Base-by-base conservation (phyloP, 371 early-diverging fungal genomes). In the Thermomucor indicae-seudaticae region DNA sequence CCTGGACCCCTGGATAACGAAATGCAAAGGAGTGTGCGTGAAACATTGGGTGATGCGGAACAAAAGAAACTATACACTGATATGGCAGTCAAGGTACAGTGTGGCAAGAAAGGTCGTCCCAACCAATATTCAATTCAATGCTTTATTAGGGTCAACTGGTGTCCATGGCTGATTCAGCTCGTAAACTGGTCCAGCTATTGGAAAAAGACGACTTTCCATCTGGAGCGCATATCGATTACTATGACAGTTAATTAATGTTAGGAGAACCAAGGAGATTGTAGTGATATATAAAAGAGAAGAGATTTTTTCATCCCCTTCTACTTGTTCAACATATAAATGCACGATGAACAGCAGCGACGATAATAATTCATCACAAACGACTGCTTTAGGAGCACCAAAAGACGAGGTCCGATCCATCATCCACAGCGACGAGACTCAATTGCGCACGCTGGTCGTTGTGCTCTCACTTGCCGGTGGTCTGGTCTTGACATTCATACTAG, bases 1-100 rank as follows among this genome's bases (percentile, higher is more conserved):
- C 96, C 96, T 6, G 96, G 96, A 1, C 96, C 96, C 25, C 60
- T 96, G 51, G 86, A 92, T 51, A 92, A 88, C 52, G 82, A 81
- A 32, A 95, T 96, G 95, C 95, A 95, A 64, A 60, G 65, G 3
- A 60, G 67, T 28, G 88, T 93, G 25, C 82, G 94, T 19, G 65
- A 75, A 28, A 83, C 81, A 8, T 62, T 93, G 32, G 89, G 86
- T 5, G 92, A 92, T 56, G 58, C 70, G 10, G 83, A 80, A 34
- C 83, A 91, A 49, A 70, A 69, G 17, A 41, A 70, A 32, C 53
- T 84, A 17, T 93, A 83, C 53, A 62, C 62, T 11, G 63, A 68
- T 19, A 75, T 86, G 81, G 81, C 82, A 49, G 58, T 68, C n/a
- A 67, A 81, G 60, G 83, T 78, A 72, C 29, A 2, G 3, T 32